Evolutionary conservation across 2,329 filamentous ascomycete species (phyloP).

Genomic region (Aspergillus carbonarius): DNA sequence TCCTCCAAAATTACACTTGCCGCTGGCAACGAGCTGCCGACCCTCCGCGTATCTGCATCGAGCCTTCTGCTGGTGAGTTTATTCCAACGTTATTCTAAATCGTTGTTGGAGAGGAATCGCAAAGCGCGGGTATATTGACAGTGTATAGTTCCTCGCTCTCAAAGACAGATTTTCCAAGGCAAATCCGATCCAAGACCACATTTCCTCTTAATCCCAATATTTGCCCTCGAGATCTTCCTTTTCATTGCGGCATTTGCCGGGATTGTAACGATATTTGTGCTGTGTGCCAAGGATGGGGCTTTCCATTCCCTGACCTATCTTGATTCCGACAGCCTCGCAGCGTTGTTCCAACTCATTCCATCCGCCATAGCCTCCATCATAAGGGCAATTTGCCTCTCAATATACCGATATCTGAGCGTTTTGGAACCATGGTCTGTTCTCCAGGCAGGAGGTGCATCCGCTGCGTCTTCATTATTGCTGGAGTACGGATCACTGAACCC

Average conservation of each 20-base stretch:
- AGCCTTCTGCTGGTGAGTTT: slow-evolving; percentile 1
- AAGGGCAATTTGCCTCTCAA: slow-evolving; percentile 5
- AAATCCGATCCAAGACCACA: slow-evolving; percentile 6
- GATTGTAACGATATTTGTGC: background rate
- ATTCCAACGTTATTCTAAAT: background rate
- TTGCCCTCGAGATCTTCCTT: background rate
- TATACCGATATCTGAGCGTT: slow-evolving; percentile 9
- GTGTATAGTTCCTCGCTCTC: background rate
- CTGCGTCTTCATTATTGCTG: slow-evolving; percentile 6
- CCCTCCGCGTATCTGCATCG: slow-evolving; percentile 1
- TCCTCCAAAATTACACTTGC: slow-evolving; percentile 4
- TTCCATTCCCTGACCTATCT: slow-evolving; percentile 3
- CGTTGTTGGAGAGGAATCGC: background rate
- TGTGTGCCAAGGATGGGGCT: slow-evolving; percentile 2
- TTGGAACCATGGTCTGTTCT: slow-evolving; percentile 10
- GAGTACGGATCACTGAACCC: slow-evolving; percentile 9
- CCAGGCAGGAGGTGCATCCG: slow-evolving; percentile 5
- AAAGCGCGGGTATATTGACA: background rate
- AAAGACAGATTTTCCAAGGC: background rate
- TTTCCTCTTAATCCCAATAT: slow-evolving; percentile 10
- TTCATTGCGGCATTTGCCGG: slow-evolving; percentile 4
- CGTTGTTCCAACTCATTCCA: slow-evolving; percentile 3
- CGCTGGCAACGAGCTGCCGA: background rate
- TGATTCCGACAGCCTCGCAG: background rate
- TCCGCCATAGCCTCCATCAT: slow-evolving; percentile 4